phyloP scores from a whole-genome alignment of 2,329 filamentous ascomycete species.

The Furcasterigmium furcatum region DNA sequence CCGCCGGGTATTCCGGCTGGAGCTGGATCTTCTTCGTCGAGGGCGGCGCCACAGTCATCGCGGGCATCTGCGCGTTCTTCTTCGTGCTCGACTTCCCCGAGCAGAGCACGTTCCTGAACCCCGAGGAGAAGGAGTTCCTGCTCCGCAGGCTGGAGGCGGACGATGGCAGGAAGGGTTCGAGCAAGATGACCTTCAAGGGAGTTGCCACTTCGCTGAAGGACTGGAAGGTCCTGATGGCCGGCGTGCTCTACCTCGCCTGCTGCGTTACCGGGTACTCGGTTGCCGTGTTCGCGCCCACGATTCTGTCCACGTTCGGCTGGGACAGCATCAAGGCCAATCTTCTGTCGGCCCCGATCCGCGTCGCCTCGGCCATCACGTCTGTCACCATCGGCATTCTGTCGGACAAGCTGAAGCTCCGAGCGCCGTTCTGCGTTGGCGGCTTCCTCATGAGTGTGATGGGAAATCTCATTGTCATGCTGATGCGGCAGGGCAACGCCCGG shows the following conservation, averaged over 20 bases:
- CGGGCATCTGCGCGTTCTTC: too few species aligned
- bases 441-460: slow-evolving; percentile 17
- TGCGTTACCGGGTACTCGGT: slow-evolving; percentile 22
- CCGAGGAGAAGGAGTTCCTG: slow-evolving; percentile 15
- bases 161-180: slow-evolving; percentile 10
- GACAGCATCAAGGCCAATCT: slow-evolving; percentile 23
- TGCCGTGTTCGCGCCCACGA: slow-evolving; percentile 26
- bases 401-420: slow-evolving; percentile 17
- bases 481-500: slow-evolving; percentile 42
- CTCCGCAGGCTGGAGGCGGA: slow-evolving; percentile 13
- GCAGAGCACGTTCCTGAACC: slow-evolving; percentile 10
- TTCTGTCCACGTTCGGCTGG: slow-evolving; percentile 27
- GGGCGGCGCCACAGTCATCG: too few species aligned
- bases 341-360: slow-evolving; percentile 22
- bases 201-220: slow-evolving; percentile 55
- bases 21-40: slow-evolving; percentile 17
- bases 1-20: slow-evolving; percentile 16
- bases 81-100: slow-evolving; percentile 14
- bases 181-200: slow-evolving; percentile 15
- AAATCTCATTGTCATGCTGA: slow-evolving; percentile 31
- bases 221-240: slow-evolving; percentile 41
- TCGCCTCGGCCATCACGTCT: slow-evolving; percentile 27
- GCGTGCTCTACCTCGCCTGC: slow-evolving; percentile 19
- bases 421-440: slow-evolving; percentile 17
- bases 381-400: slow-evolving; percentile 18